These are phyloP conservation scores for Debaryomyces sp. DNA, from an alignment of 1,139 yeast species.

Conservation along the genomic window DNA sequence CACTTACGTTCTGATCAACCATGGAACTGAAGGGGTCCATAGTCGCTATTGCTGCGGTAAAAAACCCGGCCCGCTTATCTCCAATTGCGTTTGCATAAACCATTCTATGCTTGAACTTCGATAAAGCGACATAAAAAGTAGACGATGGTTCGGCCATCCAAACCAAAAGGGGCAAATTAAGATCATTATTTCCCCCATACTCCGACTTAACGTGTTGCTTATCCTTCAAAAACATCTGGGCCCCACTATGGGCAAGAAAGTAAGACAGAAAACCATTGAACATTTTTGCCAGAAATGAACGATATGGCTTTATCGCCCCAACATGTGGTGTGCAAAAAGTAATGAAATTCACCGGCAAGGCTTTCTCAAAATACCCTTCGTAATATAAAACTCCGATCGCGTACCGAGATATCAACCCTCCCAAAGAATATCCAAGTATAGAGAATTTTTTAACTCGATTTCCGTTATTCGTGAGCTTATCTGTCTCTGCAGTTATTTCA, in stretches of 20 bases:
- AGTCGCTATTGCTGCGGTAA: constrained; percentile 71
- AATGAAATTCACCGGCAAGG: constrained; percentile 61
- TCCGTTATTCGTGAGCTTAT: constrained; percentile 23
- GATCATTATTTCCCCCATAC: constrained; percentile 16
- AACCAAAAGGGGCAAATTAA: constrained; percentile 52
- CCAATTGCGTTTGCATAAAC: constrained; percentile 77
- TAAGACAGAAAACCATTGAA: constrained; percentile 66
- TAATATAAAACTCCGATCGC: constrained; percentile 70
- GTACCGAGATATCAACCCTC: constrained; percentile 78
- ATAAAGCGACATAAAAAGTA: constrained; percentile 59
- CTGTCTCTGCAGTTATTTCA: constrained; percentile 59
- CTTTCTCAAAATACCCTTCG: constrained; percentile 52
- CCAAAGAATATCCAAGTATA: constrained; percentile 78
- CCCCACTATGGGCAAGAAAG: constrained; percentile 69
- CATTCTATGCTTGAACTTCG: constrained; percentile 50
- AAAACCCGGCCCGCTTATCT: constrained; percentile 81
- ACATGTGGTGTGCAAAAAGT: constrained; percentile 85
- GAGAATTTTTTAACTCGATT: constrained; percentile 57
- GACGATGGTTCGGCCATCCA: constrained; percentile 68
- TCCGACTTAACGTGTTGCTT: constrained; percentile 15
- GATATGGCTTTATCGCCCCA: constrained; percentile 70
- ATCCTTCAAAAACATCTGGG: constrained; percentile 71
- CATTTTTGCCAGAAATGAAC: constrained; percentile 40
- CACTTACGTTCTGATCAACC: constrained; percentile 40
- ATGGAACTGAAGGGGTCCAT: constrained; percentile 62